Conservation (phyloP, 2,329 filamentous ascomycete genomes). For the Apiospora hydei region DNA sequence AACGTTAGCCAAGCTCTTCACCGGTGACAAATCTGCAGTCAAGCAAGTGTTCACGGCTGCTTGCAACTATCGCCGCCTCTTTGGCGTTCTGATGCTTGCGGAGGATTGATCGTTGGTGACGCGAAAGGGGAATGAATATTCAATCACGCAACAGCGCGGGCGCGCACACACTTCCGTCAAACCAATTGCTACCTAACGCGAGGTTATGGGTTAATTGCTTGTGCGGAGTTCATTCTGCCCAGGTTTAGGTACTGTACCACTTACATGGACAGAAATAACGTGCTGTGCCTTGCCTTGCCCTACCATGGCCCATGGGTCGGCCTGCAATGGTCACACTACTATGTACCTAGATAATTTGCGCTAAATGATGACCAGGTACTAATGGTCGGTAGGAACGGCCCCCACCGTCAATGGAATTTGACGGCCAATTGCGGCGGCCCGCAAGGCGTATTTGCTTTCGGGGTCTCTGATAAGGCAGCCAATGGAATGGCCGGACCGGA, state of each 20-base stretch:
- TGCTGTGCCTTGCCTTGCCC: constrained; percentile 1
- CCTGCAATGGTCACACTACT: constrained; percentile 12
- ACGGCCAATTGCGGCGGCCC: constrained; percentile 7
- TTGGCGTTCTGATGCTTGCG: neutral
- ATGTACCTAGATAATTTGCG: neutral
- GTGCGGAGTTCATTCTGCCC: neutral
- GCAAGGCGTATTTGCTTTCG: constrained; percentile 7
- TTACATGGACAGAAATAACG: neutral
- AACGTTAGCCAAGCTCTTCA: neutral
- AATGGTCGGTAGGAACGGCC: neutral
- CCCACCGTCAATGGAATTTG: neutral
- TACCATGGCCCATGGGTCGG: neutral
- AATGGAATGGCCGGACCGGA: neutral
- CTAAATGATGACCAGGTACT: constrained; percentile 4
- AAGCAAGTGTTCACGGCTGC: neutral
- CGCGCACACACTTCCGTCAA: neutral
- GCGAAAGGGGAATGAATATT: neutral
- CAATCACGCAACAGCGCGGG: neutral
- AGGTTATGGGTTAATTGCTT: neutral
- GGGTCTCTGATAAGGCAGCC: neutral
- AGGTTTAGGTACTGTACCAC: no score
- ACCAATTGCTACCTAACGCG: neutral
- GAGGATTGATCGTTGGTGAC: neutral
- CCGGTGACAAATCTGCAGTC: neutral
- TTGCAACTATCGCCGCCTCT: neutral